Base-by-base conservation (phyloP, 2,329 filamentous ascomycete species). In the Neurospora sp. region DNA sequence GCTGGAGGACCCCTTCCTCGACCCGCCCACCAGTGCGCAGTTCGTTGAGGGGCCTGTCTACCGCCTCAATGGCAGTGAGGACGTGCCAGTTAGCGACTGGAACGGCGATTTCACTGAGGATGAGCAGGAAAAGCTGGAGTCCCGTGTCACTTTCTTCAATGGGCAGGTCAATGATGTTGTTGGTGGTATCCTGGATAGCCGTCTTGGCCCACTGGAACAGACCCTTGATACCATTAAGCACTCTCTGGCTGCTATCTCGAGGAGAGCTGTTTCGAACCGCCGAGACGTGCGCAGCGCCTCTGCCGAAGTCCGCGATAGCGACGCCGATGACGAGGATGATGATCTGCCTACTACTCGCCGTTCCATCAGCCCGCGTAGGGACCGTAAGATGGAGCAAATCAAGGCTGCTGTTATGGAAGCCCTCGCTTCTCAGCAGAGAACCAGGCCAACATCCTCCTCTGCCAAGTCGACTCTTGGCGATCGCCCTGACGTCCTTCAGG, bases 301-400 rank as follows among this genome's bases (percentile, higher is more conserved):
- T 66, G 87, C 84, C n/a, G 91, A 93, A 38, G 77, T 86, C 3
- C 84, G 87, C 66, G 89, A 96, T 71, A 97, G 95, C 77, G 96
- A 98, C 80, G 95, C 96, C 11, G 95, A 98, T 78, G 94, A 97
- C 72, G 93, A 97, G 77, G 94, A 96, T 74, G 93, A 97, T 28
- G 92, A 90, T 70, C 72, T 81, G 69, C 86, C 88, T 69, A 72
- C 81, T 71, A 81, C 84, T 72, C 85, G 88, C 77, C 89, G 92
- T 68, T 91, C 91, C 6, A 85, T 89, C 74, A 97, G 94, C 74
- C 92, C 93, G 19, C 87, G 88, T 70, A 87, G 90, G 72, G 93
- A 97, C 77, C 89, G 90, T 75, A 92, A 88, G 75, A 80, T 94
- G 75, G 93, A 97, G 70, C 93, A 95, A 78, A 92, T 99, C 73